phyloP scores from a whole-genome alignment of 2,329 filamentous ascomycete species.

The Colletotrichum eremochloae region DNA sequence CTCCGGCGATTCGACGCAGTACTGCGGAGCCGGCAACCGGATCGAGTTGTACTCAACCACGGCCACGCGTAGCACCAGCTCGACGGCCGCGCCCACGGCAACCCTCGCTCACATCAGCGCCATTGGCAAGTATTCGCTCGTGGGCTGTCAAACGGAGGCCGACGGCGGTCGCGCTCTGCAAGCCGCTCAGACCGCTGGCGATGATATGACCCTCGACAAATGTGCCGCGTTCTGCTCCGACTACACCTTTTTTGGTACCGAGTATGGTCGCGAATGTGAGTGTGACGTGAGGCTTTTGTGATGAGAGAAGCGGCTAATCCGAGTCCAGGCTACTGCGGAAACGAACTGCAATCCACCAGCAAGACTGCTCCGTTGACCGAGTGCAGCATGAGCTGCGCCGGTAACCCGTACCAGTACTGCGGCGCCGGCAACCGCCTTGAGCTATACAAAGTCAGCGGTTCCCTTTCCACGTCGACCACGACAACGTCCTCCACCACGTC shows the following conservation, averaged over 20 bases:
- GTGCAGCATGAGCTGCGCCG: constrained; percentile 55
- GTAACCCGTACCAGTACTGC: constrained; percentile 54
- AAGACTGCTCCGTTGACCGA: constrained; percentile 49
- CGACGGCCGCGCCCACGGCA: constrained; percentile 50
- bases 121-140: constrained; percentile 52
- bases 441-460: constrained; percentile 50
- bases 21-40: constrained; percentile 59
- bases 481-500: constrained; percentile 18
- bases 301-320: not conserved
- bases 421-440: constrained; percentile 55
- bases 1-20: constrained; percentile 56
- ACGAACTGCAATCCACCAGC: constrained; percentile 51
- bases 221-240: constrained; percentile 53
- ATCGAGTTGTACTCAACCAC: constrained; percentile 60
- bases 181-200: constrained; percentile 49
- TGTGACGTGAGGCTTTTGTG: not conserved
- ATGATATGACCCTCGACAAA: constrained; percentile 55
- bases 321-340: constrained; percentile 54
- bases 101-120: constrained; percentile 51
- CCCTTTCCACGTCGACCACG: constrained; percentile 17
- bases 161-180: constrained; percentile 53
- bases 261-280: constrained; percentile 56
- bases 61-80: constrained; percentile 48
- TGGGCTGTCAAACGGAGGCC: constrained; percentile 58
- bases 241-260: constrained; percentile 55